A percentile compares a stretch with the other conserved stretches of the same genome.
These are phyloP conservation scores for Breviolum minutum DNA, from an alignment of 73 alveolate species.

Conservation along the genomic window DNA sequence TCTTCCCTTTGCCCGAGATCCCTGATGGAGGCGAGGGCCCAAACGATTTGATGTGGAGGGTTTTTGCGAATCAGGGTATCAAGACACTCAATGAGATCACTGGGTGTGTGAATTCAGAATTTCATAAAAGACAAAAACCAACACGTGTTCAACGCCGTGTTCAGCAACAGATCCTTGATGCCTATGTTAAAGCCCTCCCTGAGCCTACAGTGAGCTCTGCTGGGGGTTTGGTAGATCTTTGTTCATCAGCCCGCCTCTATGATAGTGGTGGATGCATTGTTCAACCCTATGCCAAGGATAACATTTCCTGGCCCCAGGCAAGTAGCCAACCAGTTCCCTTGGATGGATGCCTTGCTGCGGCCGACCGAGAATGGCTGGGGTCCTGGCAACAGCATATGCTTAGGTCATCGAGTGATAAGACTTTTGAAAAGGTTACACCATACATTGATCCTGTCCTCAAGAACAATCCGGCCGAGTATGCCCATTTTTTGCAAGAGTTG, in stretches of 20 bases:
- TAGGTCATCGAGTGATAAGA: no score
- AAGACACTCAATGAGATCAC: conserved; percentile 16
- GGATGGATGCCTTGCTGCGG: not conserved
- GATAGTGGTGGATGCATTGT: not conserved
- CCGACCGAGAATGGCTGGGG: conserved; percentile 56
- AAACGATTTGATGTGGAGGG: not conserved
- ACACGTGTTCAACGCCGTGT: conserved; percentile 45
- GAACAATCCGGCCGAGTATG: not conserved
- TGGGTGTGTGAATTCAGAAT: conserved; percentile 3
- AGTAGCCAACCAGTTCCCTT: not conserved
- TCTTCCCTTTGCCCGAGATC: conserved; percentile 52
- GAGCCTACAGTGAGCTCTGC: not conserved
- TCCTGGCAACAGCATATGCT: conserved; percentile 62
- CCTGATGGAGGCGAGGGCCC: not conserved
- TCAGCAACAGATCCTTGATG: not conserved
- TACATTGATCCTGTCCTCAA: conserved; percentile 38
- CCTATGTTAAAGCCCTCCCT: not conserved
- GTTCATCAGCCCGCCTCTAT: not conserved
- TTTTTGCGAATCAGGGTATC: conserved; percentile 16
- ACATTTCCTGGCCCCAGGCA: conserved; percentile 34
- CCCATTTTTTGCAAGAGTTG: not conserved
- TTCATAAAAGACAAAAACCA: not conserved
- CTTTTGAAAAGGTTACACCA: not conserved
- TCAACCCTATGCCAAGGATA: conserved; percentile 5
- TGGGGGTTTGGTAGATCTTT: not conserved